Conservation (phyloP, 192 early-diverging fungal species). For the Umbelopsis ramanniana region DNA sequence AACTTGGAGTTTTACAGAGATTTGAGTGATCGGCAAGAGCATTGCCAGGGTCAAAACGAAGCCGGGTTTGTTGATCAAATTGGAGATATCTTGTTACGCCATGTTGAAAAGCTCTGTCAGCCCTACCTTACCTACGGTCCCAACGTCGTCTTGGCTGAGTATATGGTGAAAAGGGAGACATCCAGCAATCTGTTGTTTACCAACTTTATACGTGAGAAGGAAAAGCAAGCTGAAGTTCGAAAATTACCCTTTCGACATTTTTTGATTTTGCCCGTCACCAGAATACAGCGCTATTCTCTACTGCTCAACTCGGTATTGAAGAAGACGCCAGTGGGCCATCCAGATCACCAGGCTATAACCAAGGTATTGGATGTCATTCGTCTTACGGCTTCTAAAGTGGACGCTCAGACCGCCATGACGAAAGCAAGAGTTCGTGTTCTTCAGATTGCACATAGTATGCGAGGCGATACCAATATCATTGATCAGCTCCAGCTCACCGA, state of each 20-base stretch:
- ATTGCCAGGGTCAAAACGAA: constrained; percentile 21
- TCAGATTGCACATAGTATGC: constrained; percentile 29
- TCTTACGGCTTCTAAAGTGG: constrained; percentile 24
- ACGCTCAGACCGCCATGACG: constrained; percentile 11
- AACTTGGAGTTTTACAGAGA: constrained; percentile 61
- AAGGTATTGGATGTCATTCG: constrained; percentile 6
- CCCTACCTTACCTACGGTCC: constrained; percentile 83
- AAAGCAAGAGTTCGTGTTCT: constrained; percentile 11
- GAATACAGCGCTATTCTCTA: constrained; percentile 84
- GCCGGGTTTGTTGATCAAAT: constrained; percentile 70
- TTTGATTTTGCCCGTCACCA: constrained; percentile 79
- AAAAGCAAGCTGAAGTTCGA: constrained; percentile 43
- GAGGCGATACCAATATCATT: not conserved
- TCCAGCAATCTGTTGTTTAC: constrained; percentile 64
- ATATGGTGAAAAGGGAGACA: constrained; percentile 71
- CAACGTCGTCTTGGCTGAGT: constrained; percentile 76
- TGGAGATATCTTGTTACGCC: constrained; percentile 78
- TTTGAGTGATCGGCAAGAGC: constrained; percentile 57
- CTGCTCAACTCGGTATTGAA: constrained; percentile 82
- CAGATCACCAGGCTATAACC: constrained; percentile 69
- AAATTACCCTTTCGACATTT: constrained; percentile 40
- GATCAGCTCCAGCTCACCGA: constrained; percentile 64
- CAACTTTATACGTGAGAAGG: constrained; percentile 74
- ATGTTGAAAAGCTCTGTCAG: constrained; percentile 63
- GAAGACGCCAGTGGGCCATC: constrained; percentile 75